A percentile compares a stretch with the other conserved stretches of the same genome.
phyloP scores from a whole-genome alignment of 805 yeast genomes.

The Metschnikowia baotianmanensis region DNA sequence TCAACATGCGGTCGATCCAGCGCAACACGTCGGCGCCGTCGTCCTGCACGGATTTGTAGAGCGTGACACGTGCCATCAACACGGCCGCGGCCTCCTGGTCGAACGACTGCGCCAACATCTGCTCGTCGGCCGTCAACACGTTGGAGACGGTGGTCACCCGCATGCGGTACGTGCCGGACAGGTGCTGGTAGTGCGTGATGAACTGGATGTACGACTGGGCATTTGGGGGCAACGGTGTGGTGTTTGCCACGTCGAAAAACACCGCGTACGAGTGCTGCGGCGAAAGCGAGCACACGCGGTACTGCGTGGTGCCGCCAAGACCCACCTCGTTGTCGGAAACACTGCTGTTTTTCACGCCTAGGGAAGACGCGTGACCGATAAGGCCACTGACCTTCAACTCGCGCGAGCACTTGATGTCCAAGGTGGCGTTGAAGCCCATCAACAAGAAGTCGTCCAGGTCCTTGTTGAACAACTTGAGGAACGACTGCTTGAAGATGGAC shows the following conservation, averaged over 20 bases:
- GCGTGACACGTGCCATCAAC: slow-evolving; percentile 85
- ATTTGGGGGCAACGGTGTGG: slow-evolving; percentile 45
- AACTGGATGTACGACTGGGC: slow-evolving; percentile 69
- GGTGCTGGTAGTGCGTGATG: slow-evolving; percentile 89
- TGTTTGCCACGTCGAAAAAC: slow-evolving; percentile 72
- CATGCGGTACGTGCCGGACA: slow-evolving; percentile 85
- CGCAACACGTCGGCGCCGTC: slow-evolving; percentile 90
- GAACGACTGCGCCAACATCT: slow-evolving; percentile 59
- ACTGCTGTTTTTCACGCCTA: slow-evolving; percentile 62
- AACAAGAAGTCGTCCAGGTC: slow-evolving; percentile 84
- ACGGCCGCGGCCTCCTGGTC: slow-evolving; percentile 99
- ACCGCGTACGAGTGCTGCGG: slow-evolving; percentile 88
- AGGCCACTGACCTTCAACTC: slow-evolving; percentile 90
- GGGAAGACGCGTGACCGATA: slow-evolving; percentile 87
- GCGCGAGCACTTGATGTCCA: slow-evolving; percentile 82
- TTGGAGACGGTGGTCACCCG: slow-evolving; percentile 84
- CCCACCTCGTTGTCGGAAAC: slow-evolving; percentile 94
- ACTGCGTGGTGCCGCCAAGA: slow-evolving; percentile 85
- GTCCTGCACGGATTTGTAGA: slow-evolving; percentile 72
- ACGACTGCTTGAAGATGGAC: slow-evolving; percentile 89
- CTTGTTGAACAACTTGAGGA: slow-evolving; percentile 79
- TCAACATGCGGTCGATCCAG: slow-evolving; percentile 92
- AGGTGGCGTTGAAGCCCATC: slow-evolving; percentile 86
- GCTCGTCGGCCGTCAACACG: slow-evolving; percentile 51
- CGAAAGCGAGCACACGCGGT: slow-evolving; percentile 80